Base-by-base conservation (phyloP, 257 asterid species). In the Solanum peruvianum region DNA sequence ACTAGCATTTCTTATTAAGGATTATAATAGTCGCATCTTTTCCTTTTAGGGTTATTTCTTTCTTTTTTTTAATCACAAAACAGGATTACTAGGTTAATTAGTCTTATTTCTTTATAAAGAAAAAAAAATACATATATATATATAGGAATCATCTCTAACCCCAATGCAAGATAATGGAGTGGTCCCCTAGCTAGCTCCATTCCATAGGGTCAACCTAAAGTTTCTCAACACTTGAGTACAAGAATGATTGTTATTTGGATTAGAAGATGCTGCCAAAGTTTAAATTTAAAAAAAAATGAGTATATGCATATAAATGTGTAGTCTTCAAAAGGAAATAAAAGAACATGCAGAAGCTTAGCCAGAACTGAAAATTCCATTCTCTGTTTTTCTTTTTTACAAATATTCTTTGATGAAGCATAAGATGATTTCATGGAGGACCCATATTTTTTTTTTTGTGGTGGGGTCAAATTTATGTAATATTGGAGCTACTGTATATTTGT, bases 171-270 rank as follows among this genome's bases (percentile, higher is more conserved):
- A 81, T 81, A 52, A 81, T 49, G 66, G 62, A 49, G 69, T 81
- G 85, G 85, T 49, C 85, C 85, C 85, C 25, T 29, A 27, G 9
- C 62, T 72, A 72, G 52, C 82, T 21, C 82, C 15, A 42, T 42
- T 81, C 69, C 45, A 81, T 81, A 81, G 85, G 69, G 85, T 81
- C 85, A 81, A 81, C 85, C 44, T 81, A 81, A 81, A 81, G 85
- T 81, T 81, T 81, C 31, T 81, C 85, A 49, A 49, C 69, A 81
- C 85, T 81, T 18, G 85, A 81, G 85, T 81, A 49, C 45, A 81
- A 49, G 31, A 81, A 81, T 49, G 85, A 81, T 49, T 73, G 82
- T 73, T 49, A 49, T 29, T 47, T 47, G 42, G 69, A 49, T 81
- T 47, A 41, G 39, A 29, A 47, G 69, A 47, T 81, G 85, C 69